These are phyloP conservation scores for Ceriops zippeliana DNA, from an alignment of 345 rosid genomes.

Conservation along the genomic window DNA sequence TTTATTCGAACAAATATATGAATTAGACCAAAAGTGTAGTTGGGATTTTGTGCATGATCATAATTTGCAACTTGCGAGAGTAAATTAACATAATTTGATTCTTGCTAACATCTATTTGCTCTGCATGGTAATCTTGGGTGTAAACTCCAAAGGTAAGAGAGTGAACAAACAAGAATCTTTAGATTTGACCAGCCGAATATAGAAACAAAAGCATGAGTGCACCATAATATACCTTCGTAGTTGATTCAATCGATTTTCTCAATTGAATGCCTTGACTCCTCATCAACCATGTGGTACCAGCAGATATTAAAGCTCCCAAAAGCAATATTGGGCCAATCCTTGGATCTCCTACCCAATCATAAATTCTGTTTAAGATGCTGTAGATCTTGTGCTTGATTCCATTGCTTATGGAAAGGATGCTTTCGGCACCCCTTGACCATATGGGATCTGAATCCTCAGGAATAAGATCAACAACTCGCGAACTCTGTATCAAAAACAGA, in stretches of 20 bases:
- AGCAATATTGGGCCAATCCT: slow-evolving; percentile 83
- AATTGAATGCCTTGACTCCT: slow-evolving; percentile 54
- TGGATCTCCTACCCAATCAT: slow-evolving; percentile 61
- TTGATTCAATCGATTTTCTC: slow-evolving; percentile 36
- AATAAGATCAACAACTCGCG: slow-evolving; percentile 74
- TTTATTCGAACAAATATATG: too few species aligned
- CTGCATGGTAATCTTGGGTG: background rate
- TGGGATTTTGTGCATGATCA: background rate
- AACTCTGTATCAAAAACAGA: slow-evolving; percentile 45
- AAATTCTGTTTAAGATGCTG: slow-evolving; percentile 29
- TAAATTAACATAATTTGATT: background rate
- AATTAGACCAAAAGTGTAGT: background rate
- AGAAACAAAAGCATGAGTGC: too few species aligned
- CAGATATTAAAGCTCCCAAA: slow-evolving; percentile 67
- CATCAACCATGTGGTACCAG: slow-evolving; percentile 60
- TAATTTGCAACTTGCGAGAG: background rate
- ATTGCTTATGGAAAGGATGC: slow-evolving; percentile 46
- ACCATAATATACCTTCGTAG: slow-evolving; percentile 31
- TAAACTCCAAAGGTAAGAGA: too few species aligned
- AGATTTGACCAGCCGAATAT: too few species aligned
- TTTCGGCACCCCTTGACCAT: slow-evolving; percentile 52
- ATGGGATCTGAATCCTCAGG: slow-evolving; percentile 72
- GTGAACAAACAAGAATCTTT: too few species aligned
- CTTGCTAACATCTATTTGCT: background rate
- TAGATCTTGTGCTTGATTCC: slow-evolving; percentile 50